Base-by-base conservation (phyloP, 148 eudicot genomes). In the Agrostemma githago region DNA sequence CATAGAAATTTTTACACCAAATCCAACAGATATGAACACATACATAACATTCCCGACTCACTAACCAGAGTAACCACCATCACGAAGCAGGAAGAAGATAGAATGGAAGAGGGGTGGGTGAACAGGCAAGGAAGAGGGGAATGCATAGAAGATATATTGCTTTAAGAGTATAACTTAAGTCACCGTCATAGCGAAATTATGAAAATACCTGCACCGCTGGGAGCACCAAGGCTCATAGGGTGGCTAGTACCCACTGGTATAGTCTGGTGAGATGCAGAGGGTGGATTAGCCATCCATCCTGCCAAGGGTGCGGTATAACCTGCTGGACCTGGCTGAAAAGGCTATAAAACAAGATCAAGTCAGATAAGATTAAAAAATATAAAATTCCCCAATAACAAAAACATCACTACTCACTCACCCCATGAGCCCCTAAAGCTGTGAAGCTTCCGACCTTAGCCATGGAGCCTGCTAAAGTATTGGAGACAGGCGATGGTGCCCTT, bases 251-350 rank as follows among this genome's bases (percentile, higher is more conserved):
- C 91, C 77, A 87, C 89, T 71, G 98, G 87, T 74, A 82, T 88
- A 21, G 93, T 85, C 54, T 89, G 91, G 82, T 91, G 98, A 48
- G 84, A 38, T 40, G 81, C 87, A 38, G 87, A 48, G 16, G 96
- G 79, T 68, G 93, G 88, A 81, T 85, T 95, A 44, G 97, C 80
- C 98, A 95, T 92, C 98, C 98, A 95, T 71, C 96, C 97, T 79
- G 96, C 98, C 77, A 95, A 90, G 5, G 88, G 88, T 43, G 96
- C 79, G 42, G 92, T 87, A 70, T 87, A 87, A 59, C 93, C 74
- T 6, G 87, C 84, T 44, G 87, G 88, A 62, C 85, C 70, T 65
- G 92, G 86, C 81, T 90, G 98, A 72, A 95, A 94, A n/a, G 96
- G 96, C 98, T 95, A 80, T 66, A 80, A 42, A 65, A 69, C 10